Evolutionary conservation across 495 filamentous ascomycete species (phyloP).

Genomic region (Daldinia childiae): DNA sequence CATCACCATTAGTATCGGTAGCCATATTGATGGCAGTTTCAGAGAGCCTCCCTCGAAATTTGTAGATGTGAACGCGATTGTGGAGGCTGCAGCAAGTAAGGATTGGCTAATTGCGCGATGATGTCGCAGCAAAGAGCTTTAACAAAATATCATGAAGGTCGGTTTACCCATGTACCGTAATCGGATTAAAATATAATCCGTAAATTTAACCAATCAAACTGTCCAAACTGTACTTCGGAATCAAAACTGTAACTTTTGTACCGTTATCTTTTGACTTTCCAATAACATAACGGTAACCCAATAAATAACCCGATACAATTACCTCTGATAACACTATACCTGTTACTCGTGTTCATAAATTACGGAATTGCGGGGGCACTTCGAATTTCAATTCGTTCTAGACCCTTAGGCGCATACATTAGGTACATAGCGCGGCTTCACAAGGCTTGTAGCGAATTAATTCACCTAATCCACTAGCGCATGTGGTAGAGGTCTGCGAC

Average conservation of each 20-base stretch:
- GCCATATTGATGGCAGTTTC: constrained; percentile 54
- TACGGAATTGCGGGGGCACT: constrained; percentile 33
- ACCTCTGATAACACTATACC: too few species aligned
- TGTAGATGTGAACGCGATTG: constrained; percentile 14
- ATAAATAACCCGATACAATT: not conserved
- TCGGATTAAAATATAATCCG: constrained; percentile 35
- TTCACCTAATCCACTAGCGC: too few species aligned
- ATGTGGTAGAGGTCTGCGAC: too few species aligned
- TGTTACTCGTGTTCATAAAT: constrained; percentile 20
- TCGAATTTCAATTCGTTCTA: constrained; percentile 21
- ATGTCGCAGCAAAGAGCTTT: constrained; percentile 42
- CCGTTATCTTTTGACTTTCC: not conserved
- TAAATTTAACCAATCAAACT: constrained; percentile 15
- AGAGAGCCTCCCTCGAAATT: constrained; percentile 38
- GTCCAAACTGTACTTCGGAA: not conserved
- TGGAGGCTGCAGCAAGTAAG: constrained; percentile 23
- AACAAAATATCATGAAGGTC: constrained; percentile 31
- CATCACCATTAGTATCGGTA: constrained; percentile 67
- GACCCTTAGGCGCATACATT: not conserved
- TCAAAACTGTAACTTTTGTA: not conserved
- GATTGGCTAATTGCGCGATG: constrained; percentile 34
- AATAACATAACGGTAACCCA: not conserved
- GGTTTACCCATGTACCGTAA: constrained; percentile 8
- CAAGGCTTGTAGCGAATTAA: constrained; percentile 27
- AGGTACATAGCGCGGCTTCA: constrained; percentile 1